These are phyloP conservation scores for Trichophyton rubrum DNA, from an alignment of 2,329 filamentous ascomycete genomes.

Conservation along the genomic window DNA sequence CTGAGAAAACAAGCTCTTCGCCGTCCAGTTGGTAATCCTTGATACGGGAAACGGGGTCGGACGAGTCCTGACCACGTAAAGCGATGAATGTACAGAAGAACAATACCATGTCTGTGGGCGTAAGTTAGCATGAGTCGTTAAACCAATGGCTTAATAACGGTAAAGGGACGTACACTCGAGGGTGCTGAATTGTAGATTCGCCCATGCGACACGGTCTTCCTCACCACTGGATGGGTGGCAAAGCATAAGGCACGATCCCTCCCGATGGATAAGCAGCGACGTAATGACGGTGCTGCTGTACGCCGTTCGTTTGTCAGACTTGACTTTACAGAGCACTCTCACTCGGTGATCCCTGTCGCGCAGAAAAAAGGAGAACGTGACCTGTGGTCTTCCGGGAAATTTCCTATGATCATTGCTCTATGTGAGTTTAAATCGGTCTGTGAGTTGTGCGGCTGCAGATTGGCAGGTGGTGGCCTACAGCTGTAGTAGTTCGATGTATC, in stretches of 20 bases:
- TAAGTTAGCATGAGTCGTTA: slow-evolving; percentile 3
- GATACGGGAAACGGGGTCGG: slow-evolving; percentile 26
- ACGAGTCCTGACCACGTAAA: slow-evolving; percentile 44
- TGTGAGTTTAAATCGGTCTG: slow-evolving; percentile 5
- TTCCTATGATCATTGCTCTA: slow-evolving; percentile 22
- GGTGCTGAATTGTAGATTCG: slow-evolving; percentile 41
- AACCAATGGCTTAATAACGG: background rate
- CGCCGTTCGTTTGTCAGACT: slow-evolving; percentile 28
- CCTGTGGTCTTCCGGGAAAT: slow-evolving; percentile 35
- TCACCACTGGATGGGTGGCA: slow-evolving; percentile 23
- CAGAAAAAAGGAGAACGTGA: slow-evolving; percentile 41
- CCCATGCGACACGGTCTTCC: slow-evolving; percentile 37
- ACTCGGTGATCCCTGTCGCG: slow-evolving; percentile 40
- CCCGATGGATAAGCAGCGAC: slow-evolving; percentile 28
- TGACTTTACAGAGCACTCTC: slow-evolving; percentile 42
- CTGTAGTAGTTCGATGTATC: slow-evolving; percentile 28
- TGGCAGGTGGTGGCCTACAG: slow-evolving; percentile 21
- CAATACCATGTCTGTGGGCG: slow-evolving; percentile 39
- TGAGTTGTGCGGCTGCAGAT: background rate
- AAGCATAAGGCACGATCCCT: slow-evolving; percentile 29
- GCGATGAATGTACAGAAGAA: slow-evolving; percentile 47
- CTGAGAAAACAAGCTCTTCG: slow-evolving; percentile 39
- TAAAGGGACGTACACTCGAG: slow-evolving; percentile 39
- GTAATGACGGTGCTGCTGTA: slow-evolving; percentile 42
- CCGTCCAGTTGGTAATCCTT: slow-evolving; percentile 40